Percentiles rank a stretch among this genome's conserved stretches.
phyloP scores from a whole-genome alignment of 1,284 basidiomycete genomes.

The Austroboletus olivaceoglutinosus region DNA sequence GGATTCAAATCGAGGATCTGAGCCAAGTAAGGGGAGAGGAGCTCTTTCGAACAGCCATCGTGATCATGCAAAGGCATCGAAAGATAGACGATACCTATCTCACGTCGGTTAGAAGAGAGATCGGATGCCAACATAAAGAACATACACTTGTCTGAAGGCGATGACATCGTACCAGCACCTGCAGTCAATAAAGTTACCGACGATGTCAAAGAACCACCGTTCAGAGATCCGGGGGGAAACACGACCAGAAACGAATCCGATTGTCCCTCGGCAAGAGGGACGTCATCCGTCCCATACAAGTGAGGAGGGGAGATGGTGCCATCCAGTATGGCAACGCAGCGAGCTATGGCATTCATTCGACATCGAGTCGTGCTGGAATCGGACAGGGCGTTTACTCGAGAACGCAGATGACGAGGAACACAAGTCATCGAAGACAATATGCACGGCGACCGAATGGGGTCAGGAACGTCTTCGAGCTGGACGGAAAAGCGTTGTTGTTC shows the following conservation, averaged over 20 bases:
- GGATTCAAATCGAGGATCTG: constrained; percentile 37
- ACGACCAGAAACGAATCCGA: constrained; percentile 59
- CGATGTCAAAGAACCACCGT: constrained; percentile 43
- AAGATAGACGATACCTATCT: constrained; percentile 61
- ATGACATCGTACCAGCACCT: constrained; percentile 83
- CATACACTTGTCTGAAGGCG: constrained; percentile 82
- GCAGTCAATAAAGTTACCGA: constrained; percentile 73
- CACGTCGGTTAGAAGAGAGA: constrained; percentile 2
- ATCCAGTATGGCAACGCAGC: constrained; percentile 70
- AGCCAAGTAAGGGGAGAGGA: constrained; percentile 62
- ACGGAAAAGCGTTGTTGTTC: constrained; percentile 39
- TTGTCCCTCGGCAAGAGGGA: constrained; percentile 20
- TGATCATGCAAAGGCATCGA: constrained; percentile 44
- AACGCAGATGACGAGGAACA: constrained; percentile 31
- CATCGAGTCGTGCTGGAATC: constrained; percentile 1
- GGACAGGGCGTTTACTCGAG: constrained; percentile 13
- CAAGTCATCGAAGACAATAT: constrained; percentile 44
- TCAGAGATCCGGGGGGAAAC: constrained; percentile 72
- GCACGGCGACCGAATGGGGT: constrained; percentile 46
- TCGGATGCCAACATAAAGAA: constrained; percentile 4
- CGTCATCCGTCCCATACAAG: constrained; percentile 20
- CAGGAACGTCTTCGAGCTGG: constrained; percentile 59
- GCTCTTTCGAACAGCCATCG: constrained; percentile 39
- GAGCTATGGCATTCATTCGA: constrained; percentile 42
- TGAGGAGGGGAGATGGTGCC: constrained; percentile 35